Evolutionary conservation across 108 stramenopile genomes (phyloP), one percentile per base, ranked within the genome.

Genomic region (Cyclotella cryptica): DNA sequence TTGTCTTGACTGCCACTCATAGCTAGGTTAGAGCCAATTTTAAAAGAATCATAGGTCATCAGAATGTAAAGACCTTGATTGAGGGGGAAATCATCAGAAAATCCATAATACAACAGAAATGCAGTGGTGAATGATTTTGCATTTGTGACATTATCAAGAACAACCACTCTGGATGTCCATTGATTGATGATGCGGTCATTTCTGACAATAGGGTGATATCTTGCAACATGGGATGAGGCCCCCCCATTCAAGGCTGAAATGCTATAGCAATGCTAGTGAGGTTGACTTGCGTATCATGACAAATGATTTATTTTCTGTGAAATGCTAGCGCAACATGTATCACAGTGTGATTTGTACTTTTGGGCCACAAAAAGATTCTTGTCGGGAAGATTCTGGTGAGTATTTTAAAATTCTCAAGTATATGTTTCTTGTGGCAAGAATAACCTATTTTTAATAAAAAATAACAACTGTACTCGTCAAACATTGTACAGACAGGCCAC

Each of bases 241-340:
- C 1, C 9, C 28, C 61, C 21, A n/a, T 14, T 10, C 10, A 10
- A 3, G 19, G 53, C 18, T 63, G 19, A n/a, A 55, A 17, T 26
- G 1, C 52, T n/a, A n/a, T 24, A 12, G 61, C 52, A 2, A 35
- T 35, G 15, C 28, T 43, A 10, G 51, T 57, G 66, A 75, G 52
- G 88, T 81, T 26, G 62, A 75, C 19, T 69, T 90, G 10, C 70
- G 47, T 17, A 78, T 85, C 60, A 72, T 84, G 35, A 24, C 69
- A 13, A 88, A 84, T 35, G 29, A 69, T 22, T 74, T 60, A 17
- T 83, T 74, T 52, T 43, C 59, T 40, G 26, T 66, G 14, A 45
- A 18, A 27, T 43, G 60, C 57, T 8, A 8, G 9, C 24, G 54
- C 14, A 18, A 55, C 0, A 57, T 55, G 10, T 29, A n/a, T 19